Base-by-base conservation (phyloP, 805 yeast genomes). In the Starmerella ratchasimensis region DNA sequence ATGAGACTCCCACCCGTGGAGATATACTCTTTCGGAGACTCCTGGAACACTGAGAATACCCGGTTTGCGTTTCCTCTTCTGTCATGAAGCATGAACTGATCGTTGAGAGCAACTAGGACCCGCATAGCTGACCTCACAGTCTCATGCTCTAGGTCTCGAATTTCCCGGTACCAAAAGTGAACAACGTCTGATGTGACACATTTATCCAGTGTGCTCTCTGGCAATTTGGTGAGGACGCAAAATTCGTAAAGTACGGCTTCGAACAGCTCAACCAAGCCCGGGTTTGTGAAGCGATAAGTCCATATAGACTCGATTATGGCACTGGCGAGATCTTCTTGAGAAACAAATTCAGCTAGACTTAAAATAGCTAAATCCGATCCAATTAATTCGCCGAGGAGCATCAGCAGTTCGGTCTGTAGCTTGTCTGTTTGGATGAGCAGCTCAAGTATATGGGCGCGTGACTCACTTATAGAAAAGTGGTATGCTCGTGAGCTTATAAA, bases 101-200 rank as follows among this genome's bases (percentile, higher is more conserved):
- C 95, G 57, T 86, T 86, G 19, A 86, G 61, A 1, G 83, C 75
- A 28, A 86, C 61, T 10, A 86, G 56, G 13, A 81, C 60, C 50
- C 74, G 76, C 61, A 84, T 75, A 43, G 77, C 74, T 28, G 37
- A 43, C 52, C 77, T 76, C 31, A 68, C 71, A 11, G 46, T 33
- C 32, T 51, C 51, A 25, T 51, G 40, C 31, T 50, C 50, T 28
- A 51, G 42, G n/a, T 42, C 43, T 8, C 67, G 67, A 16, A 77
- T 53, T 1, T 68, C 58, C 14, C 60, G 52, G 47, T 74, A 67
- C 36, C 76, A 49, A 44, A 58, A 70, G 38, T 61, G 62, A 13
- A 75, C 56, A 37, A 74, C 69, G 28, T 60, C 61, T 20, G 54
- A 55, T 33, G 66, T 65, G 28, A 76, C 54, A 13, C 28, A 24